phyloP scores from a whole-genome alignment of 495 filamentous ascomycete species.

The Aspergillus avenaceus region DNA sequence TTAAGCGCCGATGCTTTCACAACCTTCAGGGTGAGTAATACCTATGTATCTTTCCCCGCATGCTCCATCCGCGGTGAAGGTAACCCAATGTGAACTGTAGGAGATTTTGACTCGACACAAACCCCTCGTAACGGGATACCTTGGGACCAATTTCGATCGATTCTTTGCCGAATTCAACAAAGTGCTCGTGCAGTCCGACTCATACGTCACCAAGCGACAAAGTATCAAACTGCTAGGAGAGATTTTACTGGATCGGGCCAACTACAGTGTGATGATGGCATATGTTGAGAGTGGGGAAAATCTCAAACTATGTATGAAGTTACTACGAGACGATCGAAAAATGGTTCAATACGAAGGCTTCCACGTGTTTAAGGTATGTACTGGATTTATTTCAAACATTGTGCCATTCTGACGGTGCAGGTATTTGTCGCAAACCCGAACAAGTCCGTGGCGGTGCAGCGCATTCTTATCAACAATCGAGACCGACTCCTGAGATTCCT shows the following conservation, averaged over 20 bases:
- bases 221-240: conserved; percentile 96
- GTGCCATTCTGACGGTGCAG: conserved; percentile 35
- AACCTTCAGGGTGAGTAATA: conserved; percentile 74
- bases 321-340: conserved; percentile 87
- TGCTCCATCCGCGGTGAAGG: background rate
- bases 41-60: background rate
- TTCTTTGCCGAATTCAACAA: conserved; percentile 92
- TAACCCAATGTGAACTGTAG: conserved; percentile 37
- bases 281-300: conserved; percentile 96
- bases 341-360: conserved; percentile 99
- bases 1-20: conserved; percentile 96
- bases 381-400: background rate
- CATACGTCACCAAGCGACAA: conserved; percentile 97
- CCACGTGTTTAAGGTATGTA: conserved; percentile 89
- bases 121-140: conserved; percentile 75
- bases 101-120: conserved; percentile 95
- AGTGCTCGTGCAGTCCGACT: conserved; percentile 83
- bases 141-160: conserved; percentile 79
- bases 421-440: conserved; percentile 98
- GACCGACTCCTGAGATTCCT: conserved; percentile 86
- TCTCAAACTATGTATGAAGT: conserved; percentile 96
- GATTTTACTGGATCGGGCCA: conserved; percentile 87
- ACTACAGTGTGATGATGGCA: conserved; percentile 95
- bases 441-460: conserved; percentile 90
- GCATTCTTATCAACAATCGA: conserved; percentile 92